Evolutionary conservation across 2,329 filamentous ascomycete species (phyloP), one percentile per base, ranked within the genome.

Genomic region (Berkeleyomyces rouxiae): DNA sequence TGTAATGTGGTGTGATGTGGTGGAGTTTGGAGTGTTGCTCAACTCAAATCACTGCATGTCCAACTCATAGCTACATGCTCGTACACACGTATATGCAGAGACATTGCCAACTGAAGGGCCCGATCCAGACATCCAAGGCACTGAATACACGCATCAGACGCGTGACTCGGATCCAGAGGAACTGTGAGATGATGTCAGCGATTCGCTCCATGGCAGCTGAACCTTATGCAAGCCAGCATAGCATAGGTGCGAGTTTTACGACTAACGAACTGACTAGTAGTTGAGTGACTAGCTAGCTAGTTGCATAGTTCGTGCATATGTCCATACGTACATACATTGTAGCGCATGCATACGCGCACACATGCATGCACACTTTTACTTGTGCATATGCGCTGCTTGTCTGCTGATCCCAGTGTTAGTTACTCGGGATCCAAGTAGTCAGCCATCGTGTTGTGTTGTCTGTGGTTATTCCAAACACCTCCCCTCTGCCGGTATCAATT

Each of bases 131-230:
- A 53, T 31, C 23, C 16, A 11, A 7, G 9, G 40, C 42, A 9
- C n/a, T 13, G 42, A 3, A 13, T 13, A 11, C 9, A 11, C 9
- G n/a, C 7, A 11, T 6, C 9, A 11, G 42, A 6, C 42, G 49
- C 4, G 33, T 53, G 49, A 53, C 10, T 31, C 49, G 10, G 49
- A 23, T 11, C 13, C 33, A 31, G 49, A 13, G 46, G 16, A 16
- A 9, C 40, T 47, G 58, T 53, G 33, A 36, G 33, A 59, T 59
- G 58, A 59, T 59, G 58, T 59, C 58, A 59, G 31, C 13, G 31
- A 44, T 40, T 13, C 33, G 13, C 40, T 59, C 58, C 40, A 7
- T 59, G 43, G 58, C 43, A 59, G 58, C 58, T 59, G 58, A 59
- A 59, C 58, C 37, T 59, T 16, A 59, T 59, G 58, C 40, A 59